Base-by-base conservation (phyloP, 495 filamentous ascomycete species). In the Tetracladium setigerum region DNA sequence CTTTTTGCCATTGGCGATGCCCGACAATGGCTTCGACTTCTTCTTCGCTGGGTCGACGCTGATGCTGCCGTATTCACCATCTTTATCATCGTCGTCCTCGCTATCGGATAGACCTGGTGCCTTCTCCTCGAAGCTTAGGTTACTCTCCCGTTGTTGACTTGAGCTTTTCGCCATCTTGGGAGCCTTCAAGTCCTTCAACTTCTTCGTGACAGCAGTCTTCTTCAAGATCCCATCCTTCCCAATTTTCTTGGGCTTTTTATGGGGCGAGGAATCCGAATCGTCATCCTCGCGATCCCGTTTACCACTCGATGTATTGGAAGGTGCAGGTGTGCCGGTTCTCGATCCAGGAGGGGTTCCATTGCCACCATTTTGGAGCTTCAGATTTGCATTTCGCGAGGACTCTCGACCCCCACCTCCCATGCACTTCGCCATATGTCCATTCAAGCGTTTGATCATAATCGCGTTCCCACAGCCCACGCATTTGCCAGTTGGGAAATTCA, bases 401-500 rank as follows among this genome's bases (percentile, higher is more conserved):
- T 77, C 77, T 16, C 87, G 71, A 13, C 86, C 84, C 38, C 76
- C 80, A 33, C 88, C 79, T 24, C 86, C 85, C 55, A 92, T 79
- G 60, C 86, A 90, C 40, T 85, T 82, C 33, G 86, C 83, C 66
- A 92, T 71, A 65, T 92, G 87, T 57, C 87, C 83, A 30, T 77
- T 76, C 44, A 83, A 77, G 43, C 77, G 67, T 16, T 69, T 81
- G 47, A 81, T 76, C 31, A 78, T 71, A 39, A 82, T 67, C 56
- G 77, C 78, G 5, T 76, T 68, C 24, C 75, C 75, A 52, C 80
- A 84, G 39, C 73, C 72, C n/a, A 74, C 77, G 56, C 80, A 84
- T 47, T 81, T 82, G 47, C 76, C 76, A 56, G 87, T 89, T 5
- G 87, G 86, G 44, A 87, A 83, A 42, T 74, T 27, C 66, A 65